These are phyloP conservation scores for Porcisia hertigi DNA, from an alignment of 208 protist genomes.

Conservation along the genomic window DNA sequence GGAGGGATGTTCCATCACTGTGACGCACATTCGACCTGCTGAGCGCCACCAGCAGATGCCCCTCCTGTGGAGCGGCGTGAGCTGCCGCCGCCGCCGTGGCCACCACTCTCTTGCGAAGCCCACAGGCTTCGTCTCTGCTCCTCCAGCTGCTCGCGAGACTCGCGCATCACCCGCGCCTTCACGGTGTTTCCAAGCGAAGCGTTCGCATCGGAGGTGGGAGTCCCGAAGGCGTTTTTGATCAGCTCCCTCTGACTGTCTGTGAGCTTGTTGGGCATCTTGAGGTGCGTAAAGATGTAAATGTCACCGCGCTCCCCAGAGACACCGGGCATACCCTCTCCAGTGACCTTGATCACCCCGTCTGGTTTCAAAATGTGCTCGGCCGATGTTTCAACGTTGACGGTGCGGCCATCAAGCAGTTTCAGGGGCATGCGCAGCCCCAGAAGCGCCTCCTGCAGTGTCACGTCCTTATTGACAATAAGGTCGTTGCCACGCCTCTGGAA, in stretches of 20 bases:
- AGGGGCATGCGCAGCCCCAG: slow-evolving; percentile 87
- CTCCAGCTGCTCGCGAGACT: slow-evolving; percentile 73
- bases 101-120: slow-evolving; percentile 52
- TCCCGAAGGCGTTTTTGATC: slow-evolving; percentile 72
- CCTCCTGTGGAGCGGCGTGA: slow-evolving; percentile 21
- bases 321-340: slow-evolving; percentile 87
- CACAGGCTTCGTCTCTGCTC: slow-evolving; percentile 75
- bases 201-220: slow-evolving; percentile 33
- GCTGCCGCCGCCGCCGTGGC: slow-evolving; percentile 30
- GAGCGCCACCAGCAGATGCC: slow-evolving; percentile 32
- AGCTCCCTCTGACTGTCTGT: slow-evolving; percentile 60
- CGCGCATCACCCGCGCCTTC: slow-evolving; percentile 78
- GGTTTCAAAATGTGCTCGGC: slow-evolving; percentile 66
- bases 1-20: slow-evolving; percentile 40
- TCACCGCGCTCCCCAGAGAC: slow-evolving; percentile 72
- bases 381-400: slow-evolving; percentile 76
- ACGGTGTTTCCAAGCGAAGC: slow-evolving; percentile 62
- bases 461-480: slow-evolving; percentile 89
- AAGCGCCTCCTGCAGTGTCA: slow-evolving; percentile 95
- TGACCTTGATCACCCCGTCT: slow-evolving; percentile 78
- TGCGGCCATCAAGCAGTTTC: slow-evolving; percentile 92
- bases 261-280: slow-evolving; percentile 85
- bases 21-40: slow-evolving; percentile 69
- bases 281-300: slow-evolving; percentile 77
- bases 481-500: slow-evolving; percentile 96